These are phyloP conservation scores for Aspergillus saccharolyticus DNA, from an alignment of 495 filamentous ascomycete species.

Conservation along the genomic window DNA sequence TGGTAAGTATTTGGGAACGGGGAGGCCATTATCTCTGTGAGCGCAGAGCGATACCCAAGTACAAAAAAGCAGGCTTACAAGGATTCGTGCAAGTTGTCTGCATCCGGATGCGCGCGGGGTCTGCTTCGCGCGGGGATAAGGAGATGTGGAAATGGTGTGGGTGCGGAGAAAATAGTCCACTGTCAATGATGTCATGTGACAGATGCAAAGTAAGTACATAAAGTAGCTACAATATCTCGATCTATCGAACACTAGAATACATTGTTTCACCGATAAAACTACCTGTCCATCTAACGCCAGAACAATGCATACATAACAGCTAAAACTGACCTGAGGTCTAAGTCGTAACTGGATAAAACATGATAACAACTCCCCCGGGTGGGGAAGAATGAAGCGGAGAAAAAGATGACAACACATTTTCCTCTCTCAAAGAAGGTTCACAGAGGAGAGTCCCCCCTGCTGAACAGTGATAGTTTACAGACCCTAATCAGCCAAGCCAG, in stretches of 20 bases:
- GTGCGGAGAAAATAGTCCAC: not conserved
- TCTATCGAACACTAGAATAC: not conserved
- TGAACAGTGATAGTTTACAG: slow-evolving; percentile 12
- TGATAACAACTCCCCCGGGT: not conserved
- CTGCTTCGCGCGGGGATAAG: not conserved
- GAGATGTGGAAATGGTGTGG: not conserved
- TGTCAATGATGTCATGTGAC: not conserved
- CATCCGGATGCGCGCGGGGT: not conserved
- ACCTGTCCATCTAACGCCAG: slow-evolving; percentile 11
- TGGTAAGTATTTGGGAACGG: slow-evolving; percentile 73
- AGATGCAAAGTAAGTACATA: not conserved
- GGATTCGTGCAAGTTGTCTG: not conserved
- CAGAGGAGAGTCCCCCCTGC: no score
- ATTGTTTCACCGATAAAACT: not conserved
- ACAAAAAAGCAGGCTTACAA: not conserved
- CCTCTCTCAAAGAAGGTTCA: slow-evolving; percentile 4
- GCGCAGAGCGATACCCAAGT: not conserved
- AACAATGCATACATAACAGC: slow-evolving; percentile 13
- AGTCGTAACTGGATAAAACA: slow-evolving; percentile 9
- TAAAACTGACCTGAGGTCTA: slow-evolving; percentile 1
- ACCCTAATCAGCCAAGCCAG: slow-evolving; percentile 32
- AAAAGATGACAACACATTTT: slow-evolving; percentile 1
- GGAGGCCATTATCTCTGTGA: not conserved
- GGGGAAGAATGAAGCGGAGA: not conserved
- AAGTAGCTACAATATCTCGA: not conserved